Evolutionary conservation across 108 stramenopile genomes (phyloP).

Genomic region (Pseudonitzschia multiseries): DNA sequence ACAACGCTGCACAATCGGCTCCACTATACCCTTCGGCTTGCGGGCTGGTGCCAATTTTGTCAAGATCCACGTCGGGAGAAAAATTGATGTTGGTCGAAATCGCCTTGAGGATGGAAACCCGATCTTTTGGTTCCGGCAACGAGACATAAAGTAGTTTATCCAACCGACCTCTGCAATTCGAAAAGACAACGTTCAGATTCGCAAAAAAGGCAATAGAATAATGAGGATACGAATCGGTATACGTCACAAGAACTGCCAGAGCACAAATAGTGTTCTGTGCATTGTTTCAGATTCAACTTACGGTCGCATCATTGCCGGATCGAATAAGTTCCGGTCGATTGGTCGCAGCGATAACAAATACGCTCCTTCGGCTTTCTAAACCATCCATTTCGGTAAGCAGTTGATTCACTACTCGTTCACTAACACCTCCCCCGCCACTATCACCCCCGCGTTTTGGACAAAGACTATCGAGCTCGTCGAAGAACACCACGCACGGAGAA

Average conservation of each 20-base stretch:
- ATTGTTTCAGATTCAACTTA: constrained; percentile 53
- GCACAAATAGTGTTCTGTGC: too few relatives aligned
- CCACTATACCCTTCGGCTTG: constrained; percentile 87
- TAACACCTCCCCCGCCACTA: constrained; percentile 89
- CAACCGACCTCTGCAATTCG: constrained; percentile 71
- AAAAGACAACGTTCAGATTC: constrained; percentile 5
- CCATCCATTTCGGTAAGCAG: constrained; percentile 99
- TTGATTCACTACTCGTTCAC: constrained; percentile 97
- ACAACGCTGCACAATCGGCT: constrained; percentile 86
- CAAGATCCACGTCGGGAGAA: constrained; percentile 65
- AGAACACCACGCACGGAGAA: constrained; percentile 97
- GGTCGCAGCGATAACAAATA: constrained; percentile 96
- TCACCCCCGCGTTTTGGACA: constrained; percentile 92
- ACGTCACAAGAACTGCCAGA: neutral
- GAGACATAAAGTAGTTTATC: constrained; percentile 94
- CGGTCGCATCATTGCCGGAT: constrained; percentile 95
- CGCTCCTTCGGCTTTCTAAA: constrained; percentile 87
- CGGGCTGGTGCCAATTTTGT: constrained; percentile 59
- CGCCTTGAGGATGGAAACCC: constrained; percentile 82
- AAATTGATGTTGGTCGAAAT: constrained; percentile 61
- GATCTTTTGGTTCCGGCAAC: constrained; percentile 84
- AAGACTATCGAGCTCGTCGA: constrained; percentile 98
- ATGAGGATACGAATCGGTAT: neutral
- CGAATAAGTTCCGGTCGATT: constrained; percentile 94
- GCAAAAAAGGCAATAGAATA: neutral